Evolutionary conservation across 208 protist species (phyloP), one percentile per base, ranked within the genome.

Genomic region (Strigomonas galati): DNA sequence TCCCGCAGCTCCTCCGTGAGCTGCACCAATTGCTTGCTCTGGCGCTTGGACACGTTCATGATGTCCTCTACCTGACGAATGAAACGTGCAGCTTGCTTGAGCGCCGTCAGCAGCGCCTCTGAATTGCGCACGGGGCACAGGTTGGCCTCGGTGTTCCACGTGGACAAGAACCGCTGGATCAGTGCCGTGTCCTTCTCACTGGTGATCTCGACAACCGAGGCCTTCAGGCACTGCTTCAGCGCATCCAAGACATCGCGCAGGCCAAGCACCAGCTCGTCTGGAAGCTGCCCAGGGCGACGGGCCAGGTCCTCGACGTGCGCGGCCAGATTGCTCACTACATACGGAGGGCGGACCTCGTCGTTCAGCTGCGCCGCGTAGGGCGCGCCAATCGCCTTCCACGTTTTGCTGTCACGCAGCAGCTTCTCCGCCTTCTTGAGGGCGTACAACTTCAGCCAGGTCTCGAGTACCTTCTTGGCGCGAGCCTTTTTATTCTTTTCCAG

Each of bases 51-150:
- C 49, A 83, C 63, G n/a, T 67, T 66, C 67, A 79, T 79, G 30
- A 81, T 56, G 27, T 82, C 76, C 24, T 77, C 60, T 17, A 91
- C 51, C 59, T 86, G 70, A 1, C 54, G 37, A n/a, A 93, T 64
- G 14, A 89, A 60, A 21, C 77, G 68, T 0, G 79, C 74, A 2
- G 81, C 76, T 48, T 84, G 74, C 31, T 73, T 66, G 32, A 93
- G 61, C 15, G 78, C 79, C 12, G 35, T 58, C 0, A 76, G 62
- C 28, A 86, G 57, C 19, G 71, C 67, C 3, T 64, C 55, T 1
- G 67, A 74, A 60, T 86, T 84, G 23, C 54, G 67, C 40, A 93
- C 84, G 19, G 84, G 80, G 44, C 76, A 79, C 43, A 91, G 28
- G 27, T 74, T 49, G 2, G 62, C 54, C n/a, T 70, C 35, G 23